Evolutionary conservation across 768 basidiomycete species (phyloP).

Genomic region (Hericium erinaceus): DNA sequence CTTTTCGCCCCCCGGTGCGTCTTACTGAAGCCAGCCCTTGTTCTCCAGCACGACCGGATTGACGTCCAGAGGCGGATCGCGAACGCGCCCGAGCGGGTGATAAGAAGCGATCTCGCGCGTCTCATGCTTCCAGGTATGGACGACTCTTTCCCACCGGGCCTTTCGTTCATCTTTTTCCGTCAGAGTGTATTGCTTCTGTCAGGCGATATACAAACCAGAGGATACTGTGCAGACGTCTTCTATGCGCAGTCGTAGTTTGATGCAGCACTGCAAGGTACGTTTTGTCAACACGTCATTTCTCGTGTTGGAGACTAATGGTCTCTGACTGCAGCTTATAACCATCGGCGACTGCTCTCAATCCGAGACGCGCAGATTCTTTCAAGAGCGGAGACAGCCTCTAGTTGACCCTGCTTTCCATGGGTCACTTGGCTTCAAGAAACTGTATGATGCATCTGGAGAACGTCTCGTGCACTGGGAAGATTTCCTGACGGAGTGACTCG

Average conservation of each 20-base stretch:
- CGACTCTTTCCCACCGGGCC: not conserved
- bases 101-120: constrained; percentile 72
- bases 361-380: constrained; percentile 60
- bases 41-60: constrained; percentile 59
- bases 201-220: constrained; percentile 23
- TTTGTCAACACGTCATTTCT: too few relatives aligned
- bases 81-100: constrained; percentile 43
- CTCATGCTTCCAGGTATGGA: constrained; percentile 72
- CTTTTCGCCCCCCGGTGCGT: not conserved
- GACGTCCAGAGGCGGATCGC: constrained; percentile 57
- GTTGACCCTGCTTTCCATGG: constrained; percentile 52
- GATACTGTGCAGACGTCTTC: constrained; percentile 23
- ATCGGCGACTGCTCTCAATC: constrained; percentile 71
- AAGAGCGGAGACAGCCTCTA: constrained; percentile 49
- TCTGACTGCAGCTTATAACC: constrained; percentile 48
- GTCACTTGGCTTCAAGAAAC: constrained; percentile 55
- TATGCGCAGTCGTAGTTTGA: constrained; percentile 41
- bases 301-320: not conserved
- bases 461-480: constrained; percentile 80
- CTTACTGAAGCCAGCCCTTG: not conserved
- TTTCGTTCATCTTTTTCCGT: not conserved
- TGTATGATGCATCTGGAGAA: constrained; percentile 77
- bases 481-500: constrained; percentile 47
- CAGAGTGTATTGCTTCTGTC: not conserved
- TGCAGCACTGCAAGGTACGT: constrained; percentile 71